Evolutionary conservation across 2,329 filamentous ascomycete genomes (phyloP), one percentile per base, ranked within the genome.

Genomic region (Chalara sp.): DNA sequence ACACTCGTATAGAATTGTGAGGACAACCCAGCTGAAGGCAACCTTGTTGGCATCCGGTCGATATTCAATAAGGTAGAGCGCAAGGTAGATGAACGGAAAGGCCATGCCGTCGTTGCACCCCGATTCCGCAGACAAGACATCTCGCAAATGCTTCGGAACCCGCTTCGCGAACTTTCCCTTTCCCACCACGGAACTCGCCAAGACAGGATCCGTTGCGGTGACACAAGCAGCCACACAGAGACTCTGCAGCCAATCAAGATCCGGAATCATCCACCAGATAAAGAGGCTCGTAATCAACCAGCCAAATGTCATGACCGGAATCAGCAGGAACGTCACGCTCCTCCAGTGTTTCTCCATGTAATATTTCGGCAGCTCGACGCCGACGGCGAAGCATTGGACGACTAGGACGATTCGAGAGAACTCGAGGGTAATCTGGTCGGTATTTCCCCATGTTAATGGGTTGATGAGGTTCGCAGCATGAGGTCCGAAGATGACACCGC

Each of bases 31-130:
- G 70, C 97, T 83, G 56, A 85, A 85, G 12, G 84, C 80, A 41
- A 95, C 87, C 49, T 87, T 69, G 44, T 72, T 70, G 5, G 86
- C 81, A 59, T 86, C 68, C 31, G 81, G 82, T 56, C 85, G 76
- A 67, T 92, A 96, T 58, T 86, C 82, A 58, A 97, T 88, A 44
- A 97, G 79, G 68, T 96, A 97, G 32, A 96, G 74, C 1, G 88
- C 85, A 32, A 99, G 77, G 67, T 99, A 99, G 62, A 99, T 81
- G 68, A 99, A 99, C 0, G 93, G 93, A 65, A 99, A 99, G 1
- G 93, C 93, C 93, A 99, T 99, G 70, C 93, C 93, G 68, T 99
- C 93, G 76, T 99, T 99, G 72, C 93, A 99, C 32, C 93, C 93
- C 6, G 93, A 99, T 71, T 99, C 93, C 51, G 91, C 91, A 5